Evolutionary conservation across 1,139 yeast species (phyloP).

Genomic region (Geotrichum europaeum): DNA sequence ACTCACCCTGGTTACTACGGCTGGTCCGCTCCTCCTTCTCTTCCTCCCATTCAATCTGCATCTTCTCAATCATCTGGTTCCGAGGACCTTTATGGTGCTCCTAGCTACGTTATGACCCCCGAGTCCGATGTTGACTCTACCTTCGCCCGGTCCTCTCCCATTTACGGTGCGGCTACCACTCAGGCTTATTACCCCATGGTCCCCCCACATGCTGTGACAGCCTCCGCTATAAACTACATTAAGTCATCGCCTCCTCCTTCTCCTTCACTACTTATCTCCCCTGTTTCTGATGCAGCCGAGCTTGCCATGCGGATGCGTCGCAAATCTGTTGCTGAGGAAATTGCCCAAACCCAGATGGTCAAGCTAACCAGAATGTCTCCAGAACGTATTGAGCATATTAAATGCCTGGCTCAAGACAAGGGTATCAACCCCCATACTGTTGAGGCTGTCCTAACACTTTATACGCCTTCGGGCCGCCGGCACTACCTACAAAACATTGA

Average conservation of each 20-base stretch:
- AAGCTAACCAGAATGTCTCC: constrained; percentile 30
- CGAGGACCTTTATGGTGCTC: background rate
- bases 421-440: constrained; percentile 32
- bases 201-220: background rate
- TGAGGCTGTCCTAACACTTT: constrained; percentile 30
- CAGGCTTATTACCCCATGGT: background rate
- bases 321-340: background rate
- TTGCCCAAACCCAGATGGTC: constrained; percentile 22
- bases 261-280: constrained; percentile 6
- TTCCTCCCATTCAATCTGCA: background rate
- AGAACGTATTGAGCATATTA: constrained; percentile 27
- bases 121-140: constrained; percentile 6
- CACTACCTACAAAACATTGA: constrained; percentile 8
- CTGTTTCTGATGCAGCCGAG: background rate
- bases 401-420: constrained; percentile 29
- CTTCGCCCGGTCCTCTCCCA: background rate
- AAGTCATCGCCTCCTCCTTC: constrained; percentile 9
- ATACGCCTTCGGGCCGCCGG: constrained; percentile 19
- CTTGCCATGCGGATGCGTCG: constrained; percentile 3
- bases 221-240: background rate
- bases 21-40: constrained; percentile 1
- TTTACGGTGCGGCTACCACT: background rate
- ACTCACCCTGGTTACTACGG: background rate
- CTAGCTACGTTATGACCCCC: constrained; percentile 2
- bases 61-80: background rate